These are phyloP conservation scores for Salicornia ramosissima DNA, from an alignment of 148 eudicot genomes.

Conservation along the genomic window DNA sequence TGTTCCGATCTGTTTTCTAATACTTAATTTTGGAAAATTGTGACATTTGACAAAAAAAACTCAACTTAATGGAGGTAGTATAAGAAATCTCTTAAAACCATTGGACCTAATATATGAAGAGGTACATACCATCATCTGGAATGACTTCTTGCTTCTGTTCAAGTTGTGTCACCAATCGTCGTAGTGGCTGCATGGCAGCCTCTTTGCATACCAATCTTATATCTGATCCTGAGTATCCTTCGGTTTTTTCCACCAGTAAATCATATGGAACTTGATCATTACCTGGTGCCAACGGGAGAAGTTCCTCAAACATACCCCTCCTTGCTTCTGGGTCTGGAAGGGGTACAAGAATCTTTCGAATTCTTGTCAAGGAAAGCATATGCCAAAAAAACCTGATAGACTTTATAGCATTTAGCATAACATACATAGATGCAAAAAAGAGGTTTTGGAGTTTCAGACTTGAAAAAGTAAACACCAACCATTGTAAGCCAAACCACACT, in stretches of 20 bases:
- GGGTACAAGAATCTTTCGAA: constrained; percentile 81
- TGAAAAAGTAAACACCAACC: not conserved
- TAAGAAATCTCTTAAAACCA: too few relatives aligned
- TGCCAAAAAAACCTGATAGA: not conserved
- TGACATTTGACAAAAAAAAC: too few relatives aligned
- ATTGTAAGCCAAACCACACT: not conserved
- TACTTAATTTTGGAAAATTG: too few relatives aligned
- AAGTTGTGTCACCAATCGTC: constrained; percentile 71
- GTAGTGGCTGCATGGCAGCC: constrained; percentile 98
- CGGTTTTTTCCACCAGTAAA: constrained; percentile 66
- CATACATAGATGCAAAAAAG: not conserved
- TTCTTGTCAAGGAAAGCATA: constrained; percentile 21
- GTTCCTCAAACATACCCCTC: constrained; percentile 82
- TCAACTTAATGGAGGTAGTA: too few relatives aligned
- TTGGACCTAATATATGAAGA: not conserved
- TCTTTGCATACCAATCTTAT: constrained; percentile 91
- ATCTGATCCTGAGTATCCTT: constrained; percentile 94
- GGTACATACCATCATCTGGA: constrained; percentile 76
- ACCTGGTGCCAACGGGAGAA: constrained; percentile 49
- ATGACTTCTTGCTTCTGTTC: constrained; percentile 59
- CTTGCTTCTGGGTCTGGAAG: constrained; percentile 97
- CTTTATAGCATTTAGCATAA: not conserved
- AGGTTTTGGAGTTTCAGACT: too few relatives aligned
- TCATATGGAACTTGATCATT: constrained; percentile 67
- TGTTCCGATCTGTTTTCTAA: too few relatives aligned